A percentile compares a stretch with the other conserved stretches of the same genome.
These are phyloP conservation scores for Veloboletus limbatus DNA, from an alignment of 1,284 basidiomycete genomes.

Conservation along the genomic window DNA sequence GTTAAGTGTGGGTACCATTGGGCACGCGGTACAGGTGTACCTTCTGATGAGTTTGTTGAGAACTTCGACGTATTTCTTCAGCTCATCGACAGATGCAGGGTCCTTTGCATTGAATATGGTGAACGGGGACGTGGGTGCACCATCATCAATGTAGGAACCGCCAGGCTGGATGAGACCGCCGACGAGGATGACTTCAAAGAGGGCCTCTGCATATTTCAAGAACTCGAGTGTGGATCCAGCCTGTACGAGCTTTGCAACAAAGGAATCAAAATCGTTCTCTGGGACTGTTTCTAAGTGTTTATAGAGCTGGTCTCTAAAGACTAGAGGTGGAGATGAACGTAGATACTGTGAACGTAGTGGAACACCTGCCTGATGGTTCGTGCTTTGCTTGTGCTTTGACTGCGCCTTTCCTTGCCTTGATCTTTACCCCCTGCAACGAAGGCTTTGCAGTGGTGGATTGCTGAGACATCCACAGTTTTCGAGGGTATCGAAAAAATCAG, in stretches of 20 bases:
- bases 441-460: slow-evolving; percentile 76
- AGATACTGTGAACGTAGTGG: slow-evolving; percentile 8
- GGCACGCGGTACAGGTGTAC: slow-evolving; percentile 38
- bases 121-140: slow-evolving; percentile 77
- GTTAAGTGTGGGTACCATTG: slow-evolving; percentile 12
- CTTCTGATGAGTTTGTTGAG: slow-evolving; percentile 94
- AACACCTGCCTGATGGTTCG: slow-evolving; percentile 66
- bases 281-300: slow-evolving; percentile 90
- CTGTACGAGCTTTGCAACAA: slow-evolving; percentile 83
- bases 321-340: slow-evolving; percentile 41
- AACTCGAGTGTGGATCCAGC: slow-evolving; percentile 91
- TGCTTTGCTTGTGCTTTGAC: slow-evolving; percentile 87
- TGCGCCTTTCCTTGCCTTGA: slow-evolving; percentile 84
- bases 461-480: slow-evolving; percentile 79
- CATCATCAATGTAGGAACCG: slow-evolving; percentile 87
- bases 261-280: slow-evolving; percentile 78
- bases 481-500: slow-evolving; percentile 34
- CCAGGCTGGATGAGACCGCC: slow-evolving; percentile 96
- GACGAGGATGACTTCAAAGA: slow-evolving; percentile 93
- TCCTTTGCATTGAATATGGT: slow-evolving; percentile 80
- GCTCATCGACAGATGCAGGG: slow-evolving; percentile 73
- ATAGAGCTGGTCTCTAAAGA: slow-evolving; percentile 93
- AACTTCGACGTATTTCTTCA: slow-evolving; percentile 91
- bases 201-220: slow-evolving; percentile 92
- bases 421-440: slow-evolving; percentile 84